phyloP scores from a whole-genome alignment of 208 protist genomes.

The Wallacemonas sp. region DNA sequence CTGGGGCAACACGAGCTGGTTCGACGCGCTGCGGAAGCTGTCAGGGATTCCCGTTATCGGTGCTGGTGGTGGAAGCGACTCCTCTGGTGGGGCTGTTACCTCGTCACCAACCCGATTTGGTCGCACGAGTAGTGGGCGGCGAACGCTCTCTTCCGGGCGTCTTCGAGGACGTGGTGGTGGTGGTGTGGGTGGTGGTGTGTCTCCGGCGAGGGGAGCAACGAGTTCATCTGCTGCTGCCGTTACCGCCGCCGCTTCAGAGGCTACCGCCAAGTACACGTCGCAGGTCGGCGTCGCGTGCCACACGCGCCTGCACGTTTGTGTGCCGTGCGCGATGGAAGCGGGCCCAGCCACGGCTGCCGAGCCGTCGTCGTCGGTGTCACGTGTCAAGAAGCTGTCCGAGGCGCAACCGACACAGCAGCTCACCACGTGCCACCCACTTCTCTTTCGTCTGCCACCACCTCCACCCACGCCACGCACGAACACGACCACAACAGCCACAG shows the following conservation, averaged over 20 bases:
- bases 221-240: too few species aligned
- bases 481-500: background rate
- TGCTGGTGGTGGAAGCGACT: background rate
- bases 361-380: too few species aligned
- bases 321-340: background rate
- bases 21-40: slow-evolving; percentile 6
- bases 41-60: slow-evolving; percentile 1
- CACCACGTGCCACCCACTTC: background rate
- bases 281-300: slow-evolving; percentile 11
- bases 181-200: too few species aligned
- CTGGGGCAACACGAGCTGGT: background rate
- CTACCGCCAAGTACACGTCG: background rate
- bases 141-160: background rate
- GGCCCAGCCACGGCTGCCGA: background rate
- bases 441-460: slow-evolving; percentile 5
- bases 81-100: too few species aligned
- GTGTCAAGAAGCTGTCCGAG: background rate
- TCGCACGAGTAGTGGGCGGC: background rate
- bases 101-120: too few species aligned
- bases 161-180: background rate
- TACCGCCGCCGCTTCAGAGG: background rate
- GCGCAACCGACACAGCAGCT: background rate
- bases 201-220: too few species aligned
- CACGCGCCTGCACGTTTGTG: slow-evolving; percentile 19
- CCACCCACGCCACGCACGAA: background rate